A percentile compares a stretch with the other conserved stretches of the same genome.
phyloP scores from a whole-genome alignment of 2,329 filamentous ascomycete genomes.

The Phialophora expanda region DNA sequence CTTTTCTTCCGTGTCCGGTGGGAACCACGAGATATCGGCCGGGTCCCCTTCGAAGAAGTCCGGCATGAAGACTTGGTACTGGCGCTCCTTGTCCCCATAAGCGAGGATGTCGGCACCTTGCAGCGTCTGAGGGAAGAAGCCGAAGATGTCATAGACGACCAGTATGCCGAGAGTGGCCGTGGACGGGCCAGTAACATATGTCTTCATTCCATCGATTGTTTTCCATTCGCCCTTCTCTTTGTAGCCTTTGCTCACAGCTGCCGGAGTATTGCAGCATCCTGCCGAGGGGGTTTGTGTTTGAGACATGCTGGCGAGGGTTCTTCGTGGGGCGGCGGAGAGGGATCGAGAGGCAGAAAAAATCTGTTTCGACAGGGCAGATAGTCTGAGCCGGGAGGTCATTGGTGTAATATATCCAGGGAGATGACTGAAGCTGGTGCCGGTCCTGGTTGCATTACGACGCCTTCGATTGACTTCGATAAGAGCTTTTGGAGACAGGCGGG shows the following conservation, averaged over 20 bases:
- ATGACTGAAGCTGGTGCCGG: not conserved
- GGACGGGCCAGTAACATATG: slow-evolving; percentile 63
- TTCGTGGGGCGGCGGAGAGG: slow-evolving; percentile 8
- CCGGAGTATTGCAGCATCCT: slow-evolving; percentile 36
- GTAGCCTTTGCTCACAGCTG: slow-evolving; percentile 32
- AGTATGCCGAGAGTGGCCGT: slow-evolving; percentile 63
- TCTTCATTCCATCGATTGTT: slow-evolving; percentile 66
- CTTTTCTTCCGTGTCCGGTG: slow-evolving; percentile 65
- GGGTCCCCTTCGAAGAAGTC: slow-evolving; percentile 86
- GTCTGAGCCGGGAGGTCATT: slow-evolving; percentile 32
- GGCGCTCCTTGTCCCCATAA: slow-evolving; percentile 66
- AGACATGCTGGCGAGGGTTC: slow-evolving; percentile 34
- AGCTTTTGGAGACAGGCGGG: slow-evolving; percentile 12
- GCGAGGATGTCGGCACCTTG: slow-evolving; percentile 69
- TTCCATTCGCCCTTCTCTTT: slow-evolving; percentile 62
- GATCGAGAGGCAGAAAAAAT: slow-evolving; percentile 24
- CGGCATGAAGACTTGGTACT: slow-evolving; percentile 87
- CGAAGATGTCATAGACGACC: slow-evolving; percentile 62
- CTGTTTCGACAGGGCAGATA: slow-evolving; percentile 31
- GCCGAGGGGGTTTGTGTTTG: slow-evolving; percentile 30
- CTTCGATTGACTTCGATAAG: slow-evolving; percentile 10
- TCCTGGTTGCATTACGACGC: not conserved
- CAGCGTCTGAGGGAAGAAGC: slow-evolving; percentile 66
- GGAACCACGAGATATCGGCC: slow-evolving; percentile 65
- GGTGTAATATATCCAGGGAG: not conserved